phyloP scores from a whole-genome alignment of 208 protist species.

The Trypanosoma rangeli region DNA sequence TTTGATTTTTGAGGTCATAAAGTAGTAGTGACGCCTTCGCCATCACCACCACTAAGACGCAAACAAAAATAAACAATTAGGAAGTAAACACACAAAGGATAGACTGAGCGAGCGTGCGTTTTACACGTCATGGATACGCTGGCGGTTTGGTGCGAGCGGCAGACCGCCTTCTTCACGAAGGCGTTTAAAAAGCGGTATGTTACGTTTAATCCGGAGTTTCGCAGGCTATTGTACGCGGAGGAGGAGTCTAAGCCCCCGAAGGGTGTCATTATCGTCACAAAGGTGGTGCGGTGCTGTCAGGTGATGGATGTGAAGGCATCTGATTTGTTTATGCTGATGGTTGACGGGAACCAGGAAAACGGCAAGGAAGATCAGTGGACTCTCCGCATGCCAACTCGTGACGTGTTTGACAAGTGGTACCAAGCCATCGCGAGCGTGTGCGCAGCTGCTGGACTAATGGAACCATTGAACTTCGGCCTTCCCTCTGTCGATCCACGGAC shows the following conservation, averaged over 20 bases:
- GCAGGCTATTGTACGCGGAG: slow-evolving; percentile 22
- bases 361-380: slow-evolving; percentile 27
- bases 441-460: slow-evolving; percentile 24
- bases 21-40: background rate
- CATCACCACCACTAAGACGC: background rate
- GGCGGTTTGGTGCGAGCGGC: slow-evolving; percentile 21
- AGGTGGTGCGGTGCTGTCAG: slow-evolving; percentile 16
- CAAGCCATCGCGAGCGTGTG: slow-evolving; percentile 14
- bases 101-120: background rate
- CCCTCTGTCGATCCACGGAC: slow-evolving; percentile 21
- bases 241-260: slow-evolving; percentile 18
- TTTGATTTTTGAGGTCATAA: background rate
- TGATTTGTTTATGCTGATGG: slow-evolving; percentile 20
- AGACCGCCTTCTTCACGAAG: slow-evolving; percentile 25
- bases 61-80: slow-evolving; percentile 2
- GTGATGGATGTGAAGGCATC: slow-evolving; percentile 20
- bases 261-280: slow-evolving; percentile 20
- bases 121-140: background rate
- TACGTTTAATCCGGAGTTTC: slow-evolving; percentile 22
- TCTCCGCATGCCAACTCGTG: slow-evolving; percentile 19
- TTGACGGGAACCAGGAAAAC: slow-evolving; percentile 23
- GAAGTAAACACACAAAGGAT: background rate
- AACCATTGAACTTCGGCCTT: slow-evolving; percentile 26
- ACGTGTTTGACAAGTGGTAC: slow-evolving; percentile 25
- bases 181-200: slow-evolving; percentile 28